phyloP scores from a whole-genome alignment of 495 filamentous ascomycete genomes.

The Daldinia concentrica region DNA sequence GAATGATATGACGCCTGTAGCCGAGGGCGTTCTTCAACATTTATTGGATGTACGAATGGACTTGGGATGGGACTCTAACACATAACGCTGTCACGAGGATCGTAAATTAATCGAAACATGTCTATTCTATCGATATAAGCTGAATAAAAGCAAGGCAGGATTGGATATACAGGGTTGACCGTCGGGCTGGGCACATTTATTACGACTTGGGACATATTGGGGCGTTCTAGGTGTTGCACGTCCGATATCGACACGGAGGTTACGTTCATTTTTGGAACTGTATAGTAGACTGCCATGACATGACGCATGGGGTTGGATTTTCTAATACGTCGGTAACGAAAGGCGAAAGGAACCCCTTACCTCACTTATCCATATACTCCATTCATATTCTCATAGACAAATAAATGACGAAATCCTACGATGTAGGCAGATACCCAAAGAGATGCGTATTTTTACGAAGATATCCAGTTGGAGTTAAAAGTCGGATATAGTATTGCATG shows the following conservation, averaged over 20 bases:
- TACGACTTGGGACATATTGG: constrained; percentile 4
- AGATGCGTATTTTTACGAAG: background rate
- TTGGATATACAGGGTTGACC: background rate
- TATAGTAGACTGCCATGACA: constrained; percentile 19
- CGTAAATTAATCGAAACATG: background rate
- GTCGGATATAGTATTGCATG: background rate
- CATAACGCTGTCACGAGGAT: constrained; percentile 22
- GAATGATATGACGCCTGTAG: constrained; percentile 58
- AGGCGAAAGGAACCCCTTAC: constrained; percentile 10
- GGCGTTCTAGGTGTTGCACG: constrained; percentile 18
- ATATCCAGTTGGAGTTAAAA: background rate
- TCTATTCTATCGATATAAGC: background rate
- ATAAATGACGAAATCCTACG: constrained; percentile 6
- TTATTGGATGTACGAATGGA: constrained; percentile 60
- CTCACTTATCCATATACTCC: constrained; percentile 26
- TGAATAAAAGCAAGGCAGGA: constrained; percentile 24
- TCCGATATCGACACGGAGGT: constrained; percentile 4
- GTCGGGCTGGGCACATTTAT: background rate
- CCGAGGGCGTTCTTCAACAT: constrained; percentile 59
- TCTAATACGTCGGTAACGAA: constrained; percentile 21
- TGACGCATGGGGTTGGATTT: constrained; percentile 28
- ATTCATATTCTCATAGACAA: constrained; percentile 13
- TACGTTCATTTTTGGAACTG: constrained; percentile 8
- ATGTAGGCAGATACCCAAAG: constrained; percentile 7
- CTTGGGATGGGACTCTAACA: constrained; percentile 50